Percentiles rank a stretch among this genome's conserved stretches.
Conservation (phyloP, 257 asterid species). For the Ilex aquifolium region DNA sequence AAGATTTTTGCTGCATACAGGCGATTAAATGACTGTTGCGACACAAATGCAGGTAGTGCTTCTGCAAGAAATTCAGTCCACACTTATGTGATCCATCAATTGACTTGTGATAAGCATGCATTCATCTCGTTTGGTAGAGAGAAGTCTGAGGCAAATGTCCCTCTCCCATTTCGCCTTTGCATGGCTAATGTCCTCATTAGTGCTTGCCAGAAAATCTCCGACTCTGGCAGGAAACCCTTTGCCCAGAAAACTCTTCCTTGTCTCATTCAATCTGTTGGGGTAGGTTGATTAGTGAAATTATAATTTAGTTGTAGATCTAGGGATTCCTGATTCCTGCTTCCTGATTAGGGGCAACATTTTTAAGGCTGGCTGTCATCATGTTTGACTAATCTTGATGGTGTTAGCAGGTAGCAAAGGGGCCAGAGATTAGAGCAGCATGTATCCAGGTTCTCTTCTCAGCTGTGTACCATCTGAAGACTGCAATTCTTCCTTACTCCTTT, state of each 20-base stretch:
- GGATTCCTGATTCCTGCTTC: too few species aligned
- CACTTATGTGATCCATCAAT: constrained; percentile 44
- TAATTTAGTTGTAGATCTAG: background rate
- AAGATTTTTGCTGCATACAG: background rate
- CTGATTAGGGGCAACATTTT: background rate
- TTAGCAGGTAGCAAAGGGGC: constrained; percentile 41
- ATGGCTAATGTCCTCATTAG: constrained; percentile 92
- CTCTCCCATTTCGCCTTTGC: constrained; percentile 61
- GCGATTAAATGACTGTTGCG: constrained; percentile 15
- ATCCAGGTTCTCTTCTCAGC: constrained; percentile 69
- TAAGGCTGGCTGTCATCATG: background rate
- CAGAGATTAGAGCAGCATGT: constrained; percentile 69
- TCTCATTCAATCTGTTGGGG: constrained; percentile 42
- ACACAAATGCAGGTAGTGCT: constrained; percentile 34
- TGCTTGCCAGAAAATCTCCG: constrained; percentile 72
- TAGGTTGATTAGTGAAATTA: constrained; percentile 3
- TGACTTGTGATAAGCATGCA: constrained; percentile 27
- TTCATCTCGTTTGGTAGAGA: constrained; percentile 18
- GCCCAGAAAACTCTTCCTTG: constrained; percentile 48
- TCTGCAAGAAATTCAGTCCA: constrained; percentile 34
- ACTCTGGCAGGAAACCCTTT: constrained; percentile 47
- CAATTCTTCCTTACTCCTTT: constrained; percentile 44
- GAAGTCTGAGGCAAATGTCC: constrained; percentile 17
- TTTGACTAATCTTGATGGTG: background rate
- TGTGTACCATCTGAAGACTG: constrained; percentile 67